Base-by-base conservation (phyloP, 371 early-diverging fungal species). In the Batkoa obscura region DNA sequence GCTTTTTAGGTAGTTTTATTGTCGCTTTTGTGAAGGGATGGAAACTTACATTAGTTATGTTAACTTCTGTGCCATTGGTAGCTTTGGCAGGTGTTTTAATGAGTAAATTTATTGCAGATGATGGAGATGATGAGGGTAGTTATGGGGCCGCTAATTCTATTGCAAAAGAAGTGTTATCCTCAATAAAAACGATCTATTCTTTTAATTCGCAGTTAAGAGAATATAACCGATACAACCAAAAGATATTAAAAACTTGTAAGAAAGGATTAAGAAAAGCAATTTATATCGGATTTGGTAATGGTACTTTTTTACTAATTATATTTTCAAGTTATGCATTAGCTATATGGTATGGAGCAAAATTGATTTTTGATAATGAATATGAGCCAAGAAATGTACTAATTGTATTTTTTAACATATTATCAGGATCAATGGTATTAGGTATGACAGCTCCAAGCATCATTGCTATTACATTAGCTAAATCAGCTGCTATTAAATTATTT, bases 121-220 rank as follows among this genome's bases (percentile, higher is more conserved):
- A 23, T 45, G n/a, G 41, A n/a, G n/a, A n/a, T 10, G 41, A 41
- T 10, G 10, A 41, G 41, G n/a, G n/a, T 8, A 45, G 12, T 15
- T 45, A 45, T 15, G 12, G 15, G 5, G 23, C 12, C 5, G 6
- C 45, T 15, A 15, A 15, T 15, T 15, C 45, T 45, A 5, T 45
- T 15, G 45, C 45, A 5, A 23, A 45, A 23, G 45, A 45, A 15
- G 15, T 23, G 0, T 15, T 45, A 6, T 5, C 15, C 8, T 15
- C 15, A 37, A 85, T 92, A 43, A 77, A 88, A 56, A 91, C 92
- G 1, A 83, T 92, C 34, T 76, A 73, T 55, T 69, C 88, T 3
- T 90, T 90, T 67, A 77, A 79, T 58, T 10, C 6, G 5, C 45
- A 45, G 15, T 4, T 23, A 15, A 15, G 5, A 13, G 45, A 45